A percentile compares a stretch with the other conserved stretches of the same genome.
These are phyloP conservation scores for Globisporangium takayamanum DNA, from an alignment of 352 stramenopile genomes.

Conservation along the genomic window DNA sequence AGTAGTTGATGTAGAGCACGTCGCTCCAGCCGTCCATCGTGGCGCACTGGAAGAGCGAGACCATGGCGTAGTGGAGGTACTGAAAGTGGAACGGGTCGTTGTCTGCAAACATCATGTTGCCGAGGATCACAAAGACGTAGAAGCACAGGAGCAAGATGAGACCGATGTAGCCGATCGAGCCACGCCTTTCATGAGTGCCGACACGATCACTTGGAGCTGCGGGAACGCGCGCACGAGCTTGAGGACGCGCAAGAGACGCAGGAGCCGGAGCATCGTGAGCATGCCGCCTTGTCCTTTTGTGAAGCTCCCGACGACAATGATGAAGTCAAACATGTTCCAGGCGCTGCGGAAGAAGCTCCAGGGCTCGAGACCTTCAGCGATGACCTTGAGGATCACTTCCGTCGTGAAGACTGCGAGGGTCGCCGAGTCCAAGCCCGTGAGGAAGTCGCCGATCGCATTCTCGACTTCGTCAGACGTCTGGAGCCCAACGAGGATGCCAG, in stretches of 20 bases:
- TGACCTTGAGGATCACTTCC: conserved; percentile 73
- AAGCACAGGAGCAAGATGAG: conserved; percentile 88
- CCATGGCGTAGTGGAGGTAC: conserved; percentile 81
- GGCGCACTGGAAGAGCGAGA: conserved; percentile 83
- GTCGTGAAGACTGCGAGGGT: conserved; percentile 74
- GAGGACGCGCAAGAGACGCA: conserved; percentile 78
- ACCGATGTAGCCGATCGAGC: conserved; percentile 86
- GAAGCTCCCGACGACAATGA: conserved; percentile 79
- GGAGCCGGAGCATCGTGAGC: conserved; percentile 77
- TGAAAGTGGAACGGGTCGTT: conserved; percentile 90
- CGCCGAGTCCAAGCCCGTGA: conserved; percentile 47
- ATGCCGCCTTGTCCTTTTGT: conserved; percentile 57
- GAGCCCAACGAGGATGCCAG: conserved; percentile 69
- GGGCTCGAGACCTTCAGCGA: conserved; percentile 67
- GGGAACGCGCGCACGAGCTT: conserved; percentile 86
- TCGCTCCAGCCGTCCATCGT: conserved; percentile 91
- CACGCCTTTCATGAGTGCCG: conserved; percentile 84
- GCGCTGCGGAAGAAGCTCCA: conserved; percentile 67
- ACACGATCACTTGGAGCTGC: conserved; percentile 87
- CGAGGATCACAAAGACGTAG: conserved; percentile 89
- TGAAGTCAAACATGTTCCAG: conserved; percentile 84
- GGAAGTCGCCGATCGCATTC: conserved; percentile 37
- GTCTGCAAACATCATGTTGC: conserved; percentile 83
- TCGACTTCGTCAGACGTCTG: conserved; percentile 57
- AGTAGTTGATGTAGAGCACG: conserved; percentile 89